Evolutionary conservation across 1,139 yeast genomes (phyloP).

Genomic region (Hansenula lynferdii): DNA sequence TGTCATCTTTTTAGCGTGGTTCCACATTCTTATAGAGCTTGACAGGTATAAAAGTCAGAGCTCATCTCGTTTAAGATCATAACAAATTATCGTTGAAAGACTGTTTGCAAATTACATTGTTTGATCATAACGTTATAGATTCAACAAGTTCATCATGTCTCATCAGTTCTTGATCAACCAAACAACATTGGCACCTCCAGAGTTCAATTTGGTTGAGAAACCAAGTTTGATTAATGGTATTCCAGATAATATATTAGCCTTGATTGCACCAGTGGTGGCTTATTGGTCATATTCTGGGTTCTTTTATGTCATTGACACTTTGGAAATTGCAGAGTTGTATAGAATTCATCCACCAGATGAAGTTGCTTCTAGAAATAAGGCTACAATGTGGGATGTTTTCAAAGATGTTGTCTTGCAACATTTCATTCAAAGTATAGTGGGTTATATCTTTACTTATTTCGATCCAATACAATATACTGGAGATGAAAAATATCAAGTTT

Average conservation of each 20-base stretch:
- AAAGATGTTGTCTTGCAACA: constrained; percentile 85
- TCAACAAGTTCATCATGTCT: neutral
- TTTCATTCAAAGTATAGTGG: constrained; percentile 70
- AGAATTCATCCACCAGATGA: constrained; percentile 92
- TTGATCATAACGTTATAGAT: too few relatives aligned
- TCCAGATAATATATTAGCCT: constrained; percentile 71
- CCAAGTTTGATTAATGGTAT: constrained; percentile 48
- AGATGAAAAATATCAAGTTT: constrained; percentile 60
- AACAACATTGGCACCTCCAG: constrained; percentile 6
- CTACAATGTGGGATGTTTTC: constrained; percentile 61
- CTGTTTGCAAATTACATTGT: too few relatives aligned
- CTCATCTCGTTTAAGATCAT: too few relatives aligned
- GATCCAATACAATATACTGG: constrained; percentile 73
- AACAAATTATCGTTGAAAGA: too few relatives aligned
- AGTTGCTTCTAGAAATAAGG: constrained; percentile 70
- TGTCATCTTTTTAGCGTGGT: too few relatives aligned
- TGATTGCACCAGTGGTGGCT: constrained; percentile 69
- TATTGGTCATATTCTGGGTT: constrained; percentile 78
- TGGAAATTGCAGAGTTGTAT: constrained; percentile 71
- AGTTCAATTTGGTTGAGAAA: constrained; percentile 21
- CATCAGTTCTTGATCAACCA: neutral
- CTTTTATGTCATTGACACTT: constrained; percentile 72
- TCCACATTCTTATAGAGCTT: too few relatives aligned
- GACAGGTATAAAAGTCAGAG: too few relatives aligned
- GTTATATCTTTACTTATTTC: constrained; percentile 45